These are phyloP conservation scores for Colletotrichum euphorbiae DNA, from an alignment of 2,329 filamentous ascomycete genomes.

Conservation along the genomic window DNA sequence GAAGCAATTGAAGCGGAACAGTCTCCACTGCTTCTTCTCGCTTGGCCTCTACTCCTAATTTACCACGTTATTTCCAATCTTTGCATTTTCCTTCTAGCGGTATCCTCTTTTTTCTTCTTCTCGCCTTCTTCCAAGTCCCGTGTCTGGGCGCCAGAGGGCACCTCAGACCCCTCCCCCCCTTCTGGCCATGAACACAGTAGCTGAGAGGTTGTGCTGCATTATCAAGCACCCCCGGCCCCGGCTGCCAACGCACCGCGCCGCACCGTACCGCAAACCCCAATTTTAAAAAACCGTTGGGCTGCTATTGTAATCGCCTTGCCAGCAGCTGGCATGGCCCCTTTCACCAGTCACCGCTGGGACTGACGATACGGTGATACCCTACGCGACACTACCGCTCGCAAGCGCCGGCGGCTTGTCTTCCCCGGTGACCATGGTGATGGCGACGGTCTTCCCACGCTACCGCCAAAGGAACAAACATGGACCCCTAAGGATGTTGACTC, in stretches of 20 bases:
- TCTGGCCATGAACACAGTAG: too few species aligned
- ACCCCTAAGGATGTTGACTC: slow-evolving; percentile 30
- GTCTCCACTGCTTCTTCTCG: slow-evolving; percentile 17
- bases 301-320: background rate
- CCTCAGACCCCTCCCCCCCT: background rate
- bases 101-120: slow-evolving; percentile 36
- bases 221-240: too few species aligned
- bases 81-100: slow-evolving; percentile 30
- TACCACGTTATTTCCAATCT: slow-evolving; percentile 34
- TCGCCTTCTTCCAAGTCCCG: slow-evolving; percentile 38
- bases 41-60: slow-evolving; percentile 35
- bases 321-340: background rate
- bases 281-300: slow-evolving; percentile 26
- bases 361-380: background rate
- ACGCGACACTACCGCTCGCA: background rate
- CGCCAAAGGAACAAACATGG: background rate
- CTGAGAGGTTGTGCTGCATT: too few species aligned
- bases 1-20: slow-evolving; percentile 26
- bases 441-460: slow-evolving; percentile 11
- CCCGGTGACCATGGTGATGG: slow-evolving; percentile 24
- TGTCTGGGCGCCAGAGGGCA: slow-evolving; percentile 8
- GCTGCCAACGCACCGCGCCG: slow-evolving; percentile 1
- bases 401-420: slow-evolving; percentile 27
- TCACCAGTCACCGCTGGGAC: slow-evolving; percentile 6
- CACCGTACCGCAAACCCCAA: slow-evolving; percentile 12